Evolutionary conservation across 768 basidiomycete genomes (phyloP).

Genomic region (Lyophyllum shimeji): DNA sequence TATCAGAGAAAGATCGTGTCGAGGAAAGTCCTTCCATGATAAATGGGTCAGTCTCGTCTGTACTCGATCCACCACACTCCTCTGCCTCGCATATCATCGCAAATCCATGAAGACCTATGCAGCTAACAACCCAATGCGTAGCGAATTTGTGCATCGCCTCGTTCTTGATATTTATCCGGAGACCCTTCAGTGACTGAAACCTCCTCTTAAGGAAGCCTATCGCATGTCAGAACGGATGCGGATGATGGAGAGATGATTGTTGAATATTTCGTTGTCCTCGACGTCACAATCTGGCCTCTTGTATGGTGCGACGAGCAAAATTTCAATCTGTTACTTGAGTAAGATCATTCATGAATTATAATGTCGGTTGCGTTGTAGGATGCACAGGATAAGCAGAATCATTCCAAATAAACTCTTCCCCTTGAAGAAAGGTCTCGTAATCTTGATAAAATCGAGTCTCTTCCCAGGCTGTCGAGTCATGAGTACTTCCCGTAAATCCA

Average conservation of each 20-base stretch:
- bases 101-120: background rate
- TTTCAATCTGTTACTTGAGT: too few species aligned
- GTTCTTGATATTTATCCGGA: slow-evolving; percentile 26
- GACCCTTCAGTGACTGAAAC: slow-evolving; percentile 31
- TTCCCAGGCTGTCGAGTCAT: slow-evolving; percentile 32
- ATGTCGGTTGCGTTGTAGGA: too few species aligned
- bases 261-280: slow-evolving; percentile 26
- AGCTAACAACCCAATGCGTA: slow-evolving; percentile 3
- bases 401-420: slow-evolving; percentile 34
- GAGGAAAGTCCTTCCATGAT: background rate
- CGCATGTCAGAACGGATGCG: slow-evolving; percentile 36
- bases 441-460: slow-evolving; percentile 19
- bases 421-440: slow-evolving; percentile 20
- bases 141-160: slow-evolving; percentile 3
- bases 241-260: slow-evolving; percentile 34
- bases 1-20: too few species aligned
- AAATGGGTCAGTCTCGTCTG: background rate
- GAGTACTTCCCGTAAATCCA: slow-evolving; percentile 29
- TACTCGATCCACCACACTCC: background rate
- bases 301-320: slow-evolving; percentile 25
- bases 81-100: slow-evolving; percentile 3
- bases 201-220: slow-evolving; percentile 42
- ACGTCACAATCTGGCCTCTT: slow-evolving; percentile 25
- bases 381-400: slow-evolving; percentile 43
- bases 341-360: too few species aligned